Evolutionary conservation across 257 asterid species (phyloP).

Genomic region (Cordia subcordata): DNA sequence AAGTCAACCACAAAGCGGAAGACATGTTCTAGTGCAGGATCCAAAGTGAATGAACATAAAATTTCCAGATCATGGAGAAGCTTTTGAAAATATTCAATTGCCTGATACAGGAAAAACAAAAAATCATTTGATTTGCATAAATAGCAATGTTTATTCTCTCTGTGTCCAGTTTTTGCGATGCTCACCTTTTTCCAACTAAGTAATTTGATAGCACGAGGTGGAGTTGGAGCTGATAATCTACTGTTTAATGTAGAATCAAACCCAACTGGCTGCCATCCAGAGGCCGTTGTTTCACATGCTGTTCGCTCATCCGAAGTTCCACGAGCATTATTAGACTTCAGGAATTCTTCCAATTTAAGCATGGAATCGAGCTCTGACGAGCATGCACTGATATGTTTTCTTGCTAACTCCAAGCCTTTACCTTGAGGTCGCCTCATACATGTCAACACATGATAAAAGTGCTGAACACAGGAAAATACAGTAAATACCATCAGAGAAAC

Average conservation of each 20-base stretch:
- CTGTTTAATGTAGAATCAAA: slow-evolving; percentile 93
- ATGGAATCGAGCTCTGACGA: slow-evolving; percentile 78
- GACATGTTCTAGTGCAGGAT: slow-evolving; percentile 65
- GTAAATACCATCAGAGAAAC: slow-evolving; percentile 21
- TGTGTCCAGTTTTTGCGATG: slow-evolving; percentile 12
- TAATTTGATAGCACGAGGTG: slow-evolving; percentile 83
- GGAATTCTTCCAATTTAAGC: slow-evolving; percentile 64
- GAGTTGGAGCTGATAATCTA: slow-evolving; percentile 95
- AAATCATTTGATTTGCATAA: slow-evolving; percentile 6
- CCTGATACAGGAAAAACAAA: slow-evolving; percentile 46
- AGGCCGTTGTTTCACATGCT: slow-evolving; percentile 79
- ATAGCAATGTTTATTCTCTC: slow-evolving; percentile 6
- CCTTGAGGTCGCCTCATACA: slow-evolving; percentile 95
- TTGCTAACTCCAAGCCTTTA: slow-evolving; percentile 94
- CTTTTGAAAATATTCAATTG: slow-evolving; percentile 84
- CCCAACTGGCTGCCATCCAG: slow-evolving; percentile 86
- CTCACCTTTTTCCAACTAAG: slow-evolving; percentile 89
- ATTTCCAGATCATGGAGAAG: slow-evolving; percentile 88
- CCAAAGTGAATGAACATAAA: slow-evolving; percentile 68
- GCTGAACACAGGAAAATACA: slow-evolving; percentile 47
- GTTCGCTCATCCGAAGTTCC: slow-evolving; percentile 28
- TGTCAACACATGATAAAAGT: slow-evolving; percentile 71
- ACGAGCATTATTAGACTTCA: slow-evolving; percentile 39
- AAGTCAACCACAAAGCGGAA: slow-evolving; percentile 74
- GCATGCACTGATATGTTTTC: slow-evolving; percentile 75